Percentiles rank a stretch among this genome's conserved stretches.
These are phyloP conservation scores for Boletus rex-veris DNA, from an alignment of 768 basidiomycete species.

Conservation along the genomic window DNA sequence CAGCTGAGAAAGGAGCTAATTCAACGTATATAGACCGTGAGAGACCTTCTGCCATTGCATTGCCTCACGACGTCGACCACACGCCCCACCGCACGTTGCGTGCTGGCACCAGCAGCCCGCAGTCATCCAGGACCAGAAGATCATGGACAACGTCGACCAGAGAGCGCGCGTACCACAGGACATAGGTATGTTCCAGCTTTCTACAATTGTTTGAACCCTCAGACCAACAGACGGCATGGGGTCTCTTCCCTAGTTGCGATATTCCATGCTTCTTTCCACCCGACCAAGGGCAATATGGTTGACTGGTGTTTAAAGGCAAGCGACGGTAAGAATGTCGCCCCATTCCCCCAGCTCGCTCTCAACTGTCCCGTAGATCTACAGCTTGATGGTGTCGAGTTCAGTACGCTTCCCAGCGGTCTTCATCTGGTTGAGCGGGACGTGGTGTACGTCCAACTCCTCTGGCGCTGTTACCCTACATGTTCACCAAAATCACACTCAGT, in stretches of 20 bases:
- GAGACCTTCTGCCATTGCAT: slow-evolving; percentile 19
- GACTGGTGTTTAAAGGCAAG: slow-evolving; percentile 76
- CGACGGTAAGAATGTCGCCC: slow-evolving; percentile 45
- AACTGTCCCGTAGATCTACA: slow-evolving; percentile 47
- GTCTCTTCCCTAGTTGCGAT: slow-evolving; percentile 55
- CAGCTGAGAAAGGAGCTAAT: slow-evolving; percentile 15
- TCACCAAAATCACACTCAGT: slow-evolving; percentile 35
- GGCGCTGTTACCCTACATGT: not conserved
- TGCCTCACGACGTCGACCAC: slow-evolving; percentile 21
- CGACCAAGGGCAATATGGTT: slow-evolving; percentile 73
- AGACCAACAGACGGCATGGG: not conserved
- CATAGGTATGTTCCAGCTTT: slow-evolving; percentile 39
- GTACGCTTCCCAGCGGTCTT: slow-evolving; percentile 74
- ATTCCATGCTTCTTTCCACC: slow-evolving; percentile 83
- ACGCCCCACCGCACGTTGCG: slow-evolving; percentile 16
- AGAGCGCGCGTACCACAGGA: slow-evolving; percentile 46
- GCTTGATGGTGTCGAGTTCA: slow-evolving; percentile 75
- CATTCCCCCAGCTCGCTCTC: not conserved
- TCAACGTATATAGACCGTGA: slow-evolving; percentile 26
- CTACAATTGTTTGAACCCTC: not conserved
- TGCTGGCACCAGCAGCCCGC: slow-evolving; percentile 23
- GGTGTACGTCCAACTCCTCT: slow-evolving; percentile 48
- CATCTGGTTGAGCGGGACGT: slow-evolving; percentile 78
- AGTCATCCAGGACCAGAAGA: slow-evolving; percentile 7
- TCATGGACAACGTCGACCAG: slow-evolving; percentile 31